Evolutionary conservation across 352 stramenopile genomes (phyloP), one percentile per base, ranked within the genome.

Genomic region (Phytophthora idaei): DNA sequence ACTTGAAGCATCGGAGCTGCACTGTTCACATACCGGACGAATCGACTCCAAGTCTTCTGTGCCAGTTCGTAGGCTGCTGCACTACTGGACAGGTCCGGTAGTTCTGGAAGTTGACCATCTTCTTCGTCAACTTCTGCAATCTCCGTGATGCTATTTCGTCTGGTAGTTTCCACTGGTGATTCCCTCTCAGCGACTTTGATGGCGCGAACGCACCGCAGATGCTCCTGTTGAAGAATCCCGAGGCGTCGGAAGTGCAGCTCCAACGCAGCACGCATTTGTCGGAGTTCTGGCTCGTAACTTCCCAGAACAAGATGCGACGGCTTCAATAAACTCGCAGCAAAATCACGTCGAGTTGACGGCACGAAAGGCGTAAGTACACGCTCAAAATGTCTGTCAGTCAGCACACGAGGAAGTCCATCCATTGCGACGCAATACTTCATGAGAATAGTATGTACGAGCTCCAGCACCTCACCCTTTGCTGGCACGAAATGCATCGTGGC

Each of bases 371-470:
- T 78, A 10, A 85, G 57, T 7, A 85, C 71, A 17, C 64, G 34
- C 17, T 64, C 25, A 31, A 85, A 85, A 17, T 51, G 61, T 2
- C 17, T 29, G 37, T 81, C 57, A 28, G 67, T 80, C 0, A 81
- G 39, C 34, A 90, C 48, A 34, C 55, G 58, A 4, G 77, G 78
- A 0, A 80, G 53, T 5, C 49, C 57, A 52, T 91, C 81, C 52
- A 91, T 67, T 21, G 46, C 63, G 3, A 74, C 62, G 31, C 85
- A 72, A 53, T 90, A 91, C 2, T 69, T 61, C n/a, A 74, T 51
- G 0, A 91, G 51, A 6, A 87, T 60, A 0, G 53, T 25, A 37
- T 90, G 76, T 2, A 91, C 41, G 12, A 81, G 9, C 27, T 82
- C 73, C 21, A 88, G 71, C 6, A 87, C 58, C 25, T 78, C 59